Evolutionary conservation across 73 alveolate species (phyloP), one percentile per base, ranked within the genome.

Genomic region (Paramecium biaurelia): DNA sequence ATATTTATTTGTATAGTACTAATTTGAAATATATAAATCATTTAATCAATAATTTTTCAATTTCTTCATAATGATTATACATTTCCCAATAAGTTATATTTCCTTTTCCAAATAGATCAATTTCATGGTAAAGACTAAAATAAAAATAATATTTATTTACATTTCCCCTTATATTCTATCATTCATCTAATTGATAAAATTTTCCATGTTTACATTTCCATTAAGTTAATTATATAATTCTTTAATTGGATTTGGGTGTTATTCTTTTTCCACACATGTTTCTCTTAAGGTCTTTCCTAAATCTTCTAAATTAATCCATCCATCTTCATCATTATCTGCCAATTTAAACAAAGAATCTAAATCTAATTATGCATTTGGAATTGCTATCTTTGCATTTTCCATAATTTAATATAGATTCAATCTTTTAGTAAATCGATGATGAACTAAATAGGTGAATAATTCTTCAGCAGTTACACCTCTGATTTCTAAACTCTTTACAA

Each of bases 391-490:
- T 23, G 90, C 90, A 79, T 79, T 79, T 42, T 79, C 90, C 30
- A 30, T 45, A 10, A 79, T 9, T 24, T 79, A 79, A 79, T 79
- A 79, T 9, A 79, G 14, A 47, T 79, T 79, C 18, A 79, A 79
- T 21, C 90, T 79, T 42, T 79, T 79, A 2, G 90, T 30, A 35
- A 79, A 79, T 79, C 90, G 9, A 47, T 47, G 45, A 79, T 79
- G 90, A 43, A 79, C 90, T 23, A 79, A 47, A 79, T 79, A 79
- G 12, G 70, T 43, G 56, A 79, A 79, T 34, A 79, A 45, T 43
- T 79, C 90, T 47, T 79, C 90, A 41, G 90, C 90, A 11, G 90
- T 79, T 20, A 79, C 90, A 12, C 90, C 90, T 79, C 90, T 79
- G 6, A 79, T 79, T 47, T 79, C 90, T 42, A 79, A 45, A 15